A percentile compares a stretch with the other conserved stretches of the same genome.
These are phyloP conservation scores for Penicillium sp. DNA, from an alignment of 2,329 filamentous ascomycete species.

Conservation along the genomic window DNA sequence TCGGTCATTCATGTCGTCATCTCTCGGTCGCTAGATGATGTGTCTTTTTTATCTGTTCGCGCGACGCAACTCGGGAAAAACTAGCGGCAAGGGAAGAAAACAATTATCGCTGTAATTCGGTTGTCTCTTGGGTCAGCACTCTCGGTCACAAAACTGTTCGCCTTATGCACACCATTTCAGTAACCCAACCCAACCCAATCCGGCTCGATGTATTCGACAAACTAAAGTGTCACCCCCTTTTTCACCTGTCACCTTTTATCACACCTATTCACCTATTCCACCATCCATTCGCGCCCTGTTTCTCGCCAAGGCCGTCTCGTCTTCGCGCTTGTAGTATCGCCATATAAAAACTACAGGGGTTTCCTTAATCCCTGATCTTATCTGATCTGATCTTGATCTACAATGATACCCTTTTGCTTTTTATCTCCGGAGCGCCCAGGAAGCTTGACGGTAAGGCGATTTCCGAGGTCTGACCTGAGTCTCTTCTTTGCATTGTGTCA, in stretches of 20 bases:
- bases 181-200: too few relatives aligned
- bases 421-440: not conserved
- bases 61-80: constrained; percentile 42
- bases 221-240: constrained; percentile 23
- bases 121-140: constrained; percentile 50
- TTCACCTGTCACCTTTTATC: constrained; percentile 11
- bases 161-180: constrained; percentile 40
- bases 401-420: too few relatives aligned
- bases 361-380: not conserved
- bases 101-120: constrained; percentile 52
- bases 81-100: constrained; percentile 47
- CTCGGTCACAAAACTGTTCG: constrained; percentile 39
- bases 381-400: too few relatives aligned
- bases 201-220: constrained; percentile 46
- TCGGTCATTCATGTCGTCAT: constrained; percentile 37
- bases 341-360: not conserved
- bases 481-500: not conserved
- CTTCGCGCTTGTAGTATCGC: constrained; percentile 31
- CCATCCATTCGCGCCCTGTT: constrained; percentile 7
- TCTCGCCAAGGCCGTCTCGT: constrained; percentile 27
- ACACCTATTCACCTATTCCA: constrained; percentile 11
- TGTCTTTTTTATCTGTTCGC: constrained; percentile 44
- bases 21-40: constrained; percentile 43
- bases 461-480: not conserved
- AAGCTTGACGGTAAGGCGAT: constrained; percentile 2